Evolutionary conservation across 352 stramenopile genomes (phyloP).

Genomic region (Phytophthora tentaculata): DNA sequence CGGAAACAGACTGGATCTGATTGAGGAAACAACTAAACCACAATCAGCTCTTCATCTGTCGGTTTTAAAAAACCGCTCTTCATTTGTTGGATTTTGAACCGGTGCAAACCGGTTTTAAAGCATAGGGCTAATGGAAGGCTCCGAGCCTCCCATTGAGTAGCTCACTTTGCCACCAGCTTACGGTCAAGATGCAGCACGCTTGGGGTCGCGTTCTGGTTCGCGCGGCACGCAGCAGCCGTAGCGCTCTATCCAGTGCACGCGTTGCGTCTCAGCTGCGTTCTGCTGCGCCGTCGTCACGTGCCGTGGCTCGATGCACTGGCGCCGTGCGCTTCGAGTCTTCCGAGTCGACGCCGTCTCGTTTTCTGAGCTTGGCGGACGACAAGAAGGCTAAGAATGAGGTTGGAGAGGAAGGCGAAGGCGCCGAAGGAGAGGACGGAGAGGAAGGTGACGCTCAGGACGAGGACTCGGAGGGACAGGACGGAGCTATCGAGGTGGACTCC

Average conservation of each 20-base stretch:
- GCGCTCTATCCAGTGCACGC: slow-evolving; percentile 6
- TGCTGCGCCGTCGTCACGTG: slow-evolving; percentile 2
- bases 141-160: slow-evolving; percentile 21
- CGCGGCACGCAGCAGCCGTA: slow-evolving; percentile 19
- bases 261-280: slow-evolving; percentile 7
- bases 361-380: slow-evolving; percentile 75
- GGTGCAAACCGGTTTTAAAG: slow-evolving; percentile 1
- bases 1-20: too few species aligned
- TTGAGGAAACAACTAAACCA: too few species aligned
- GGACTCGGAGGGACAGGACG: slow-evolving; percentile 60
- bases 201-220: slow-evolving; percentile 30
- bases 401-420: slow-evolving; percentile 26
- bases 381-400: slow-evolving; percentile 50
- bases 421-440: slow-evolving; percentile 20
- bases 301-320: slow-evolving; percentile 6
- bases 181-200: slow-evolving; percentile 30
- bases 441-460: slow-evolving; percentile 26
- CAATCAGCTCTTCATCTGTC: too few species aligned
- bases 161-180: slow-evolving; percentile 33
- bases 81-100: slow-evolving; percentile 3
- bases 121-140: slow-evolving; percentile 16
- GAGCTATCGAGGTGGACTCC: slow-evolving; percentile 67
- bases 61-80: too few species aligned
- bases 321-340: slow-evolving; percentile 33
- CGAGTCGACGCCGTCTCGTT: slow-evolving; percentile 60